Evolutionary conservation across 306 rosid genomes (phyloP), one percentile per base, ranked within the genome.

Genomic region (Datisca glomerata): DNA sequence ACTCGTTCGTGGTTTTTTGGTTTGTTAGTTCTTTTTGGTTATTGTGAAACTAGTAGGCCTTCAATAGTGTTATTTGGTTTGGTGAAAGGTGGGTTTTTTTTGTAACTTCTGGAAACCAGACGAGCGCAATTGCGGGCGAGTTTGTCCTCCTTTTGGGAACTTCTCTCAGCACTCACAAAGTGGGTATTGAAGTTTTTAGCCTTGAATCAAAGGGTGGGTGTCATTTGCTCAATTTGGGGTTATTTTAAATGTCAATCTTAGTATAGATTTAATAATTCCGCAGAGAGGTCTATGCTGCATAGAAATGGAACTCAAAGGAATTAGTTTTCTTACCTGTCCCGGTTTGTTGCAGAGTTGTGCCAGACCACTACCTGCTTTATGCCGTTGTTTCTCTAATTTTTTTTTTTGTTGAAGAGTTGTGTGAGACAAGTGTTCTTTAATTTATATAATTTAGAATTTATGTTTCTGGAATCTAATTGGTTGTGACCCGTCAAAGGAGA

Each of bases 271-370:
- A 41, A 42, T 24, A 44, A 32, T 53, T 57, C 21, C 49, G 45
- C 52, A 51, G 27, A n/a, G n/a, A n/a, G n/a, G n/a, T n/a, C n/a
- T n/a, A n/a, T n/a, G n/a, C n/a, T n/a, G n/a, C n/a, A n/a, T n/a
- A n/a, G n/a, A n/a, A n/a, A n/a, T n/a, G n/a, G n/a, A n/a, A n/a
- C n/a, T n/a, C n/a, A n/a, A n/a, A n/a, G n/a, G n/a, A n/a, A n/a
- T n/a, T n/a, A n/a, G n/a, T n/a, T n/a, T n/a, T n/a, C n/a, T n/a
- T n/a, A n/a, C n/a, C n/a, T n/a, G n/a, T 64, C 78, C 66, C 52
- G 34, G 47, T 34, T 63, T 17, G 65, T 63, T 41, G 46, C 53
- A 38, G 71, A 72, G 63, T 46, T 64, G 71, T 72, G 72, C 59
- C 58, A 18, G 47, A 57, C 47, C 58, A 61, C 47, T 60, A 21